Base-by-base conservation (phyloP, 2,329 filamentous ascomycete species). In the Penicillium oxalicum region DNA sequence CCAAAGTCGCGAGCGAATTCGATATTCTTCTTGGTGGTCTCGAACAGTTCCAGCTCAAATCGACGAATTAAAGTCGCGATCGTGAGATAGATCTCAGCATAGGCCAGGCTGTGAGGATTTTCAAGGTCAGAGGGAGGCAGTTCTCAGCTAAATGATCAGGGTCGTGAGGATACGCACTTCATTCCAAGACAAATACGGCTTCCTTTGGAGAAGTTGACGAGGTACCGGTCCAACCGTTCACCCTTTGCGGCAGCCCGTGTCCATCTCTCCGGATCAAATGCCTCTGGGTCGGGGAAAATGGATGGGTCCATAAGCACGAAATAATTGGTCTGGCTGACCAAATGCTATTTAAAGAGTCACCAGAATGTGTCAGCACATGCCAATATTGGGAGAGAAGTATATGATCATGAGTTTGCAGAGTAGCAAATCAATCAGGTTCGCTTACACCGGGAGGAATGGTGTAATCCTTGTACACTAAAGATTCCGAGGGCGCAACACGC, bases 361-460 rank as follows among this genome's bases (percentile, higher is more conserved):
- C 9, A 9, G n/a, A 45, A 12, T 3, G n/a, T 28, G 35, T 38
- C 6, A 45, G 43, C 25, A 24, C 5, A 2, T 12, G 13, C 26
- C 3, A 12, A 18, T 18, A 18, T 18, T 18, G 18, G 18, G 18
- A 18, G 18, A 18, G 18, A 18, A 18, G 18, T 2, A 18, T 18
- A 18, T 18, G 18, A 26, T 25, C 13, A 5, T 32, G 26, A 28
- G 9, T 38, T 13, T n/a, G 40, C n/a, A 49, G 8, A 27, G 41
- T 2, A 18, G 18, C 18, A 18, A 1, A 9, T 38, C n/a, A 11
- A 24, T 5, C 25, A 5, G 2, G 27, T 25, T 5, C 9, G 48
- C 61, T 49, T 39, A 65, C 61, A 3, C 62, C 59, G 0, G 64
- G 58, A 1, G 66, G 65, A 37, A 70, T 70, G 3, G 49, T 47